Percentiles rank a stretch among this genome's conserved stretches.
Conservation (phyloP, 805 yeast species). For the Zygosaccharomyces gambellarensis region DNA sequence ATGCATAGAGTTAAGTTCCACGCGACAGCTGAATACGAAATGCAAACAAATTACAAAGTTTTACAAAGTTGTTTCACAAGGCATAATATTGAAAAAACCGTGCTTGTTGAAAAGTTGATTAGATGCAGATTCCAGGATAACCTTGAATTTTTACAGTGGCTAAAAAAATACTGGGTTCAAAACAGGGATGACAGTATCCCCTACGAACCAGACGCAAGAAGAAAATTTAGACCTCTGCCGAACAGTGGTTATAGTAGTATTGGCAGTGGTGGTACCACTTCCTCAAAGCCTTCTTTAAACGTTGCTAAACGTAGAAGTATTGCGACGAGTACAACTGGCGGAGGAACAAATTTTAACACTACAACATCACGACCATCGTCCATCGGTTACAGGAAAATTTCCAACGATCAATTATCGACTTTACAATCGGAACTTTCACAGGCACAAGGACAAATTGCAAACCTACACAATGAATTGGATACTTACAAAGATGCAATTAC, state of each 20-base stretch:
- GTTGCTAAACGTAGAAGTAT: conserved; percentile 22
- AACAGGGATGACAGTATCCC: conserved; percentile 54
- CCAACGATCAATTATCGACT: conserved; percentile 29
- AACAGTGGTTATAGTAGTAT: conserved; percentile 5
- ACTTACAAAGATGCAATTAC: conserved; percentile 59
- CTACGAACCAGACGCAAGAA: conserved; percentile 65
- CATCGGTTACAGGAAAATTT: conserved; percentile 22
- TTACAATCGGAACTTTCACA: conserved; percentile 45
- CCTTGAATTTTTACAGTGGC: conserved; percentile 91
- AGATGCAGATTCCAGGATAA: conserved; percentile 92
- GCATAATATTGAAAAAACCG: conserved; percentile 63
- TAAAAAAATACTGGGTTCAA: conserved; percentile 76
- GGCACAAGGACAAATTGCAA: conserved; percentile 39
- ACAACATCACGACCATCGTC: conserved; percentile 24
- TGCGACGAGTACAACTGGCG: conserved; percentile 9
- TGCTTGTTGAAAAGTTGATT: conserved; percentile 76
- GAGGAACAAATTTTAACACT: conserved; percentile 3
- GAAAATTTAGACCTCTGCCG: conserved; percentile 37
- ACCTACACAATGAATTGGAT: conserved; percentile 41
- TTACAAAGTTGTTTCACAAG: conserved; percentile 74
- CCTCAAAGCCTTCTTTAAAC: conserved; percentile 15
- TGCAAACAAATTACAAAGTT: conserved; percentile 74
- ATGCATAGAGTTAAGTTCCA: conserved; percentile 71
- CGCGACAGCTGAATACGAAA: conserved; percentile 69
- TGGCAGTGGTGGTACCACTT: background rate